Conservation (phyloP, 2,329 filamentous ascomycete genomes). For the Cylindrodendrum hubeiense region DNA sequence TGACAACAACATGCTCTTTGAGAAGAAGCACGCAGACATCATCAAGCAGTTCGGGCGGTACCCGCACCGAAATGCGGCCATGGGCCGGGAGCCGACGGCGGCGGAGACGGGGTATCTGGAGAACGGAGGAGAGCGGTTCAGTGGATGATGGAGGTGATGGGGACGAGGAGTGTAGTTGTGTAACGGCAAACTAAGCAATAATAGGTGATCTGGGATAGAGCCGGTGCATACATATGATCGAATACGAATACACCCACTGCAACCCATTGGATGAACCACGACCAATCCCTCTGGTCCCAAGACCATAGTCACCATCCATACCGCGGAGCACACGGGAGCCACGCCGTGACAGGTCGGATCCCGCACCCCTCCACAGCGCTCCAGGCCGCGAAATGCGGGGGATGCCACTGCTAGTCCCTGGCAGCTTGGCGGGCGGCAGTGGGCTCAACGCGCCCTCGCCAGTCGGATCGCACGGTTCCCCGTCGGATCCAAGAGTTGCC, state of each 20-base stretch:
- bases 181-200: neutral
- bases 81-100: constrained; percentile 61
- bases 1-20: constrained; percentile 47
- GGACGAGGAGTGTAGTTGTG: neutral
- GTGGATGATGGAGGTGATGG: neutral
- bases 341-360: neutral
- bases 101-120: constrained; percentile 65
- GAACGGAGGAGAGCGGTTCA: constrained; percentile 57
- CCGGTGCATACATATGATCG: neutral
- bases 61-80: constrained; percentile 66
- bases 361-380: neutral
- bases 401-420: neutral
- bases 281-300: neutral
- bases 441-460: neutral
- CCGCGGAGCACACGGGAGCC: neutral
- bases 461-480: neutral
- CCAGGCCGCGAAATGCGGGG: neutral
- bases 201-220: neutral
- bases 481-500: neutral
- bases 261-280: neutral
- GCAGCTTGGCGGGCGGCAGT: neutral
- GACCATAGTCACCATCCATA: too few species aligned
- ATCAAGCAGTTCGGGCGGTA: constrained; percentile 68
- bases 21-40: constrained; percentile 62
- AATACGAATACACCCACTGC: neutral